Base-by-base conservation (phyloP, 1,139 yeast species). In the Kodamaea alishanica region DNA sequence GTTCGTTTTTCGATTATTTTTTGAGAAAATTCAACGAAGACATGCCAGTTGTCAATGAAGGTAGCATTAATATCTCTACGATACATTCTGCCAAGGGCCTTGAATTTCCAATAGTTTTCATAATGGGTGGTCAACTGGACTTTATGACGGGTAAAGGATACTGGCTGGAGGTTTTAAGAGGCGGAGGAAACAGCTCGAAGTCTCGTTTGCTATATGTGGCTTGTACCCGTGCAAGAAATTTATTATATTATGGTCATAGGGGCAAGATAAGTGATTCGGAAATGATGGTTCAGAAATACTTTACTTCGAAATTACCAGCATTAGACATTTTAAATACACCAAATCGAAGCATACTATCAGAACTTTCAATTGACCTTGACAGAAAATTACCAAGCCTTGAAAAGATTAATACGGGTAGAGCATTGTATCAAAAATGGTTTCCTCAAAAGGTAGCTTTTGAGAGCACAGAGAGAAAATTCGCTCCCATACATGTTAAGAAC, bases 21-120 rank as follows among this genome's bases (percentile, higher is more conserved):
- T 48, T 80, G 15, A 65, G 67, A 25, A 70, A 68, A 28, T 77
- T 76, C 54, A 62, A 63, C 43, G 79, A 75, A 11, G 75, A 75
- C 28, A 53, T 54, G 49, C 54, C 67, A 45, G 34, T 55, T 34
- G 32, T 51, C 39, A 45, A 63, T 11, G 58, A 55, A 2, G 55
- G 60, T 22, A 49, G 58, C 42, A 58, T 79, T 6, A 77, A 75
- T 38, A 50, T 79, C 2, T 77, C 85, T 0, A 84, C 92, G 0
- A 73, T 84, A 1, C 90, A 84, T 55, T 70, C 85, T 1, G 79
- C 89, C 1, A 84, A 83, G 50, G 90, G 92, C 0, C 55, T 82
- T 6, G 89, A 83, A 48, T 81, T 77, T 50, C 88, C 89, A 0
- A 67, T 81, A 9, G 88, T 81, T 1, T 82, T 84, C 54, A 47